Percentiles rank a stretch among this genome's conserved stretches.
Evolutionary conservation across 2,329 filamentous ascomycete species (phyloP).

Genomic region (Aspergillus glaucus): DNA sequence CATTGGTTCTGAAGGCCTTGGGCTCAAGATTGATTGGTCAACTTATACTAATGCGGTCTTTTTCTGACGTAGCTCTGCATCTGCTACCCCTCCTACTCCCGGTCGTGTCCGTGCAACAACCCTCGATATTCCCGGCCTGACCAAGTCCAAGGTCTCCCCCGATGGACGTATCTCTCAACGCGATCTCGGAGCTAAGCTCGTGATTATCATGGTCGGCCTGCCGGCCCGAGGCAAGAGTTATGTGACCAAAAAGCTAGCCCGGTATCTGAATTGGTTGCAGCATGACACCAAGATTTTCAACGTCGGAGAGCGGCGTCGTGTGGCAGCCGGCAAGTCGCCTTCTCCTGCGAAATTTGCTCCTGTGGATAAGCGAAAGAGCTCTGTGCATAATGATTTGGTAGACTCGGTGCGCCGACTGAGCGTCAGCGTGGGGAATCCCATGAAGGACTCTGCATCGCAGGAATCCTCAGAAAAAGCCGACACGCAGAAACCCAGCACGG

Average conservation of each 20-base stretch:
- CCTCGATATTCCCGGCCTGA: conserved; percentile 93
- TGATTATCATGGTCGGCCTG: conserved; percentile 97
- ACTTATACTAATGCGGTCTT: background rate
- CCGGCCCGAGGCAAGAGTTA: conserved; percentile 96
- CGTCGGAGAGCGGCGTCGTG: conserved; percentile 81
- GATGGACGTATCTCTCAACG: conserved; percentile 89
- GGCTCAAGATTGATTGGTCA: background rate
- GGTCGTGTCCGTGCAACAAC: conserved; percentile 82
- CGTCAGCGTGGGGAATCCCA: conserved; percentile 26
- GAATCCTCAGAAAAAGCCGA: conserved; percentile 10
- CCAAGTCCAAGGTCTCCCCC: conserved; percentile 87
- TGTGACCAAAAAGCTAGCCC: conserved; percentile 94
- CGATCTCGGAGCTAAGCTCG: conserved; percentile 91
- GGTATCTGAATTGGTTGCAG: conserved; percentile 95
- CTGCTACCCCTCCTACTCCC: conserved; percentile 53
- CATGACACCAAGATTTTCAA: conserved; percentile 97
- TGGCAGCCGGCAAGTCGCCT: conserved; percentile 56
- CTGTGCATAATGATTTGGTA: conserved; percentile 36
- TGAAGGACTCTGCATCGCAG: conserved; percentile 12
- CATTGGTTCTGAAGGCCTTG: background rate
- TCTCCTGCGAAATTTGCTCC: conserved; percentile 16
- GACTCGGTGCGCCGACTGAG: conserved; percentile 41
- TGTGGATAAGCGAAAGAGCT: conserved; percentile 17
- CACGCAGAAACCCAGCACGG: conserved; percentile 6
- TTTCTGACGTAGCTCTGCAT: conserved; percentile 14